Evolutionary conservation across 1,139 yeast genomes (phyloP).

Genomic region (Yamadazyma spencermartinsiae): DNA sequence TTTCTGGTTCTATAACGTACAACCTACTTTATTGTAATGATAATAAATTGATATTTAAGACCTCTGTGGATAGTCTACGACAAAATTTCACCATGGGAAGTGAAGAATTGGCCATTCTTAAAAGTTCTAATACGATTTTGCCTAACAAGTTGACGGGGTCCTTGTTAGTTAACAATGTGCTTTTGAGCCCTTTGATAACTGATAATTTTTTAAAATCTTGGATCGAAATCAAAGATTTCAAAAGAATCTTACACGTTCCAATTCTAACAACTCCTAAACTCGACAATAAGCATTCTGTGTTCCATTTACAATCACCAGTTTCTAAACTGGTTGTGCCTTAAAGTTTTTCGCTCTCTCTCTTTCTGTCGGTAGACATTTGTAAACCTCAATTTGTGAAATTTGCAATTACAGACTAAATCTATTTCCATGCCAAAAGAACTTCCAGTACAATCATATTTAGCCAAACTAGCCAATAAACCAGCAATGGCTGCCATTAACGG

Average conservation of each 20-base stretch:
- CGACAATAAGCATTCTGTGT: slow-evolving; percentile 21
- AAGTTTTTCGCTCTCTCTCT: slow-evolving; percentile 1
- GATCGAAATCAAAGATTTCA: slow-evolving; percentile 27
- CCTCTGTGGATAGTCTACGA: slow-evolving; percentile 19
- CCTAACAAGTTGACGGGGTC: slow-evolving; percentile 16
- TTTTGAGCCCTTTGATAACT: slow-evolving; percentile 28
- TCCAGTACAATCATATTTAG: slow-evolving; percentile 46
- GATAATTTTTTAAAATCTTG: slow-evolving; percentile 25
- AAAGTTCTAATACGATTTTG: slow-evolving; percentile 11
- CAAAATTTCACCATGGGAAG: slow-evolving; percentile 11
- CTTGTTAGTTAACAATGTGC: slow-evolving; percentile 10
- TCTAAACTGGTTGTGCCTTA: background rate
- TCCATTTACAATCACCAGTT: background rate
- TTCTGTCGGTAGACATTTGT: background rate
- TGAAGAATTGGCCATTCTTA: slow-evolving; percentile 10
- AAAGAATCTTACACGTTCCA: slow-evolving; percentile 29
- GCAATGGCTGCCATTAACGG: slow-evolving; percentile 63
- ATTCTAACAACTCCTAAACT: slow-evolving; percentile 31
- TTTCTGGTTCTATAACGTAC: slow-evolving; percentile 14
- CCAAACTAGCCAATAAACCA: slow-evolving; percentile 50
- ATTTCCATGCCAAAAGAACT: slow-evolving; percentile 23
- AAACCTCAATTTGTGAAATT: slow-evolving; percentile 1
- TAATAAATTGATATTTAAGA: slow-evolving; percentile 28
- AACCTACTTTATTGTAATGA: slow-evolving; percentile 30
- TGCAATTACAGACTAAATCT: background rate